Percentiles rank a stretch among this genome's conserved stretches.
These are phyloP conservation scores for Saccharomyces hybrid DNA, from an alignment of 1,139 yeast genomes.

Conservation along the genomic window DNA sequence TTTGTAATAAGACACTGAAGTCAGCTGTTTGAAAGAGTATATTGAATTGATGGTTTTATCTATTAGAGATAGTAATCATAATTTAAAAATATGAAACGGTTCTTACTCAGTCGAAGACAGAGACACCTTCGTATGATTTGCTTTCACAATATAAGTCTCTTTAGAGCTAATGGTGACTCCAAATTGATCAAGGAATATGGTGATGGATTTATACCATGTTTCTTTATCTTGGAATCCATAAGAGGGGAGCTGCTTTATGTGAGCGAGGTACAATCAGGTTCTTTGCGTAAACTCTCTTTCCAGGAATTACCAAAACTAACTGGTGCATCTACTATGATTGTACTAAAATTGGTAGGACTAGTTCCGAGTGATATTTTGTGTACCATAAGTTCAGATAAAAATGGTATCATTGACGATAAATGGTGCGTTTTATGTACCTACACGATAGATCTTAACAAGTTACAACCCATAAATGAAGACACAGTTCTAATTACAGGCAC, in stretches of 20 bases:
- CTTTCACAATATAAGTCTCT: slow-evolving; percentile 14
- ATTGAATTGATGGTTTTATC: not conserved
- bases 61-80: not conserved
- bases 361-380: slow-evolving; percentile 13
- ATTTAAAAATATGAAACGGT: slow-evolving; percentile 1
- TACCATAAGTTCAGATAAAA: not conserved
- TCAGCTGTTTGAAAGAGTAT: not conserved
- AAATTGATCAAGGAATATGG: not conserved
- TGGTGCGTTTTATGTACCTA: slow-evolving; percentile 18
- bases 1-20: not conserved
- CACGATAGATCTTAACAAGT: slow-evolving; percentile 14
- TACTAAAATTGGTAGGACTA: slow-evolving; percentile 17
- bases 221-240: slow-evolving; percentile 18
- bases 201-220: slow-evolving; percentile 14
- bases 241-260: slow-evolving; percentile 20
- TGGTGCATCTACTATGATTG: slow-evolving; percentile 12
- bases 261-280: slow-evolving; percentile 23
- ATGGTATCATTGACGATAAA: slow-evolving; percentile 2
- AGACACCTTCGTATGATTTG: slow-evolving; percentile 26
- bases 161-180: slow-evolving; percentile 3
- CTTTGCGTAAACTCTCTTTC: slow-evolving; percentile 15
- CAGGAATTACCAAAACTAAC: slow-evolving; percentile 19
- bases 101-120: slow-evolving; percentile 16
- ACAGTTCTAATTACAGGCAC: slow-evolving; percentile 4
- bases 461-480: slow-evolving; percentile 12